Conservation (phyloP, 345 rosid genomes). For the Pelargonium nanum region DNA sequence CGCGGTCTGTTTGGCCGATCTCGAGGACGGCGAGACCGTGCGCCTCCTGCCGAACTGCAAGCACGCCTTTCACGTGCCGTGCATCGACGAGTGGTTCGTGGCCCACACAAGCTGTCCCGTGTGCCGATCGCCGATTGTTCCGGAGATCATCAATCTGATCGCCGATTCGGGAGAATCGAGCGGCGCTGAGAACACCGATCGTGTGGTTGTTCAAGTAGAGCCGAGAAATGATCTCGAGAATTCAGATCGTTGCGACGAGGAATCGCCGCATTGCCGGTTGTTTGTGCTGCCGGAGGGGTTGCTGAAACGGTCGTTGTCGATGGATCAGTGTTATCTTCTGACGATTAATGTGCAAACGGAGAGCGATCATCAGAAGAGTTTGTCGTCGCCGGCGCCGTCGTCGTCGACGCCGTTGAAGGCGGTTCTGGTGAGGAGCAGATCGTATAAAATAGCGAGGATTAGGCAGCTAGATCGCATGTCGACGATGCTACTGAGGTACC, state of each 20-base stretch:
- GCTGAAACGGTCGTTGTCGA: conserved; percentile 26
- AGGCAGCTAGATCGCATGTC: conserved; percentile 24
- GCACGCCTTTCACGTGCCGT: conserved; percentile 58
- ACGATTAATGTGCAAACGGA: conserved; percentile 11
- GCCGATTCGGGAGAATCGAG: neutral
- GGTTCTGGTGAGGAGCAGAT: conserved; percentile 4
- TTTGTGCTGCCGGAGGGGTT: conserved; percentile 4
- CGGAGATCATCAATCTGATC: neutral
- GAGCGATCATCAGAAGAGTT: neutral
- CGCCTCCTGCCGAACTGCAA: conserved; percentile 54
- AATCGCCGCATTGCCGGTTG: conserved; percentile 7
- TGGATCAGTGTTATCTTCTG: conserved; percentile 23
- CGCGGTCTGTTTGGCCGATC: conserved; percentile 40
- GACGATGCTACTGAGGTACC: conserved; percentile 23
- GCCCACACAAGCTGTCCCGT: conserved; percentile 55
- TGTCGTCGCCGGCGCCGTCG: conserved; percentile 1
- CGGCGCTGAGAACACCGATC: neutral
- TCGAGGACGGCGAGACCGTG: conserved; percentile 39
- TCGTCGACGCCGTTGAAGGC: neutral
- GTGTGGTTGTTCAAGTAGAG: no score
- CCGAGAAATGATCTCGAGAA: no score
- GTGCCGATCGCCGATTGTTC: conserved; percentile 30
- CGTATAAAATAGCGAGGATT: conserved; percentile 6
- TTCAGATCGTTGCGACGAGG: neutral
- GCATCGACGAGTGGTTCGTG: conserved; percentile 60